Evolutionary conservation across 1,284 basidiomycete species (phyloP), one percentile per base, ranked within the genome.

Genomic region (Takashimella tepidaria): DNA sequence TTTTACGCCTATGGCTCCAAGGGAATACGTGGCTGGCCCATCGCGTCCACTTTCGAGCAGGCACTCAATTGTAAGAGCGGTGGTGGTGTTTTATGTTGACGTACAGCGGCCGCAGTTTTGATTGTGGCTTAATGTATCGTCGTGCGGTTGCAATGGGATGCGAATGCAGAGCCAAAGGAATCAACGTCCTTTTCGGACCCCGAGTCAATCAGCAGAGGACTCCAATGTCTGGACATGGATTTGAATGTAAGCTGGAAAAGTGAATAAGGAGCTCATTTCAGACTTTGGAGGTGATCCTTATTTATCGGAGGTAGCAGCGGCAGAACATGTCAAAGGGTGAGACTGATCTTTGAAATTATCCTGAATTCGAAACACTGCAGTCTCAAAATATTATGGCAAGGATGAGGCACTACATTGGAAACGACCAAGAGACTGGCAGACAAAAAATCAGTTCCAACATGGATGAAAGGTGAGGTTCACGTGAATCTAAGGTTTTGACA

Each of bases 141-240:
- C 83, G 90, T 26, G 89, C 88, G 16, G 63, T 81, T 10, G 85
- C 82, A 50, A 85, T 92, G 82, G 90, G 88, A 26, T 68, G 78
- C 45, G 90, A 95, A 74, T 84, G 86, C 74, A 80, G 81, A 57
- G 84, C 81, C 41, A 91, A 92, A 69, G 91, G 91, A 43, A 84
- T 86, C 53, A 82, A 93, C 65, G 79, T 87, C 53, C 81, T 80
- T 6, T 77, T 88, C 6, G 84, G 84, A 6, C 75, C 73, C 1
- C 68, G 69, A 64, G 73, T 70, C 44, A 74, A 76, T 52, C 69
- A 86, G 49, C 80, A 79, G 50, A 80, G 86, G n/a, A 78, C 78
- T 1, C 81, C 84, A 4, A 81, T 80, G 16, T 83, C 78, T 3
- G 89, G 89, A 0, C 77, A 89, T 10, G 89, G 88, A 71, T 92